Percentiles rank a stretch among this genome's conserved stretches.
Conservation (phyloP, 345 rosid species). For the Camelina neglecta region DNA sequence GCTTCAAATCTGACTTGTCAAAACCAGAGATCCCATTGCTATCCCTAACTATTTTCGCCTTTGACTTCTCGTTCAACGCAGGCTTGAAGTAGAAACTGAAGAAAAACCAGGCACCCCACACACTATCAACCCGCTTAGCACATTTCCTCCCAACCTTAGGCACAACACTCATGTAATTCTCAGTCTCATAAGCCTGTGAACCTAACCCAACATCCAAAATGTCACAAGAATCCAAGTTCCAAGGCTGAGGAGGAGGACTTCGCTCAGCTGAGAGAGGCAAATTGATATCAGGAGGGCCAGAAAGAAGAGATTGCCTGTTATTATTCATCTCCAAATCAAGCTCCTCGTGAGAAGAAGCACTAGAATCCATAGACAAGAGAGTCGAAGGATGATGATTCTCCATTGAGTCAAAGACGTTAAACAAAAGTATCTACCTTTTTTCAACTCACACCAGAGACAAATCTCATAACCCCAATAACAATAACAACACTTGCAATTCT, state of each 20-base stretch:
- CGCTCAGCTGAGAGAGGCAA: constrained; percentile 86
- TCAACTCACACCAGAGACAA: constrained; percentile 41
- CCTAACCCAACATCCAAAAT: constrained; percentile 82
- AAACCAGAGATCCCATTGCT: constrained; percentile 80
- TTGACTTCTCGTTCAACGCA: constrained; percentile 80
- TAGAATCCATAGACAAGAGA: constrained; percentile 91
- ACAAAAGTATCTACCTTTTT: constrained; percentile 67
- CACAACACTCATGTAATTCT: constrained; percentile 57
- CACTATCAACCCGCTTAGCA: constrained; percentile 77
- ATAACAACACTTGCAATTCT: constrained; percentile 48
- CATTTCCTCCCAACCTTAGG: constrained; percentile 77
- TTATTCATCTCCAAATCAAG: constrained; percentile 86
- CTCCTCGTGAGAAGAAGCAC: constrained; percentile 89
- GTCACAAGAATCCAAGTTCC: constrained; percentile 70
- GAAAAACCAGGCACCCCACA: constrained; percentile 99
- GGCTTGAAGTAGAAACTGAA: constrained; percentile 96
- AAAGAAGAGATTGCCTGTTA: constrained; percentile 63
- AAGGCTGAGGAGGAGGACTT: constrained; percentile 72
- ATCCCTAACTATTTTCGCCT: constrained; percentile 71
- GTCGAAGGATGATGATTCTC: constrained; percentile 97
- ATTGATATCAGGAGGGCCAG: constrained; percentile 93
- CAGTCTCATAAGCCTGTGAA: constrained; percentile 76
- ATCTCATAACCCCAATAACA: constrained; percentile 49
- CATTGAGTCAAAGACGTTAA: constrained; percentile 64
- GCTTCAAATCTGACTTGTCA: constrained; percentile 85